Evolutionary conservation across 225 moss, liverwort and hornwort species (phyloP), one percentile per base, ranked within the genome.

Genomic region (Asterella californica): DNA sequence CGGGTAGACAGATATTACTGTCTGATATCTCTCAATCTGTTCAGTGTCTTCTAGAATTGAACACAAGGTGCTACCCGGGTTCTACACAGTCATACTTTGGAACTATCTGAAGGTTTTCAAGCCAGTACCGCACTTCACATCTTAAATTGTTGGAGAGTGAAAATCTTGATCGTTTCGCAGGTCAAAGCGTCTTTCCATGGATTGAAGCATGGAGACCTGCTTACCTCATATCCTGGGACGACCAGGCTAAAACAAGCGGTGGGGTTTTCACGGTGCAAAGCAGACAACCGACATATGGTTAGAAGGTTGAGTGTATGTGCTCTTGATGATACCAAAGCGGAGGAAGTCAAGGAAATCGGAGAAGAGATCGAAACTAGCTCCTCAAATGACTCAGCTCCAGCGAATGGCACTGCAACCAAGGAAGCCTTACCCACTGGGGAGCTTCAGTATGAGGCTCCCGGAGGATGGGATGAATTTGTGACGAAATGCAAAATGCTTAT

Each of bases 381-480:
- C 19, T 80, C 79, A 4, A 77, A 61, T 36, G 86, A 79, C 17
- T 29, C 59, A 60, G 9, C 81, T 67, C 63, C 57, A 6, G 85
- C 78, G 25, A 92, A 94, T 77, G 91, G 89, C 59, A 83, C 91
- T 9, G 79, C 82, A 47, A 80, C 83, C 19, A 68, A 79, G 45
- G 88, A 90, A 85, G 88, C 78, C 73, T 91, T 86, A 77, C 93
- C 97, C 53, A 84, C 93, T 83, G 97, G 94, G 49, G 93, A 94
- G 22, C 86, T 92, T 57, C 86, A 91, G 66, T 97, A 84, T 75
- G 86, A 88, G 81, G 85, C 88, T 80, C 86, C 86, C 76, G 94
- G 87, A 78, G 85, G 85, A 22, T 93, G 89, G 94, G 83, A 90
- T 50, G 38, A 55, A 22, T 91, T 97, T 73, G 69, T 93, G 49